Evolutionary conservation across 2,329 filamentous ascomycete species (phyloP).

Genomic region (Microdochium paspali): DNA sequence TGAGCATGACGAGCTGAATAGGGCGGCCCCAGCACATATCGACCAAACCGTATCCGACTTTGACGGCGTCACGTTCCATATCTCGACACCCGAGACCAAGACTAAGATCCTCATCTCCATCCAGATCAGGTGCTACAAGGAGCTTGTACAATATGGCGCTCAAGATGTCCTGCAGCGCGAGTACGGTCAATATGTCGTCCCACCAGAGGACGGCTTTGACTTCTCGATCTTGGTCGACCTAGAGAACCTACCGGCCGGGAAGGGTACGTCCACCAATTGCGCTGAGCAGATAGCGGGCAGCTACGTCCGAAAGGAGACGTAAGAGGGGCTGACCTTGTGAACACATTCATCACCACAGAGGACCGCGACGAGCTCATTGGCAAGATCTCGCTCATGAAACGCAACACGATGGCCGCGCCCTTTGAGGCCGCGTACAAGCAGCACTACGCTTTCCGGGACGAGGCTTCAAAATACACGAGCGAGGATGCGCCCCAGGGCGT

Average conservation of each 20-base stretch:
- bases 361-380: conserved; percentile 77
- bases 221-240: conserved; percentile 90
- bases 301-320: background rate
- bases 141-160: conserved; percentile 88
- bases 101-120: conserved; percentile 92
- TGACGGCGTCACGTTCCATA: conserved; percentile 96
- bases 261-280: conserved; percentile 40
- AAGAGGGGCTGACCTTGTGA: background rate
- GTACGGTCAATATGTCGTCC: conserved; percentile 85
- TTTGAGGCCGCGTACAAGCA: conserved; percentile 97
- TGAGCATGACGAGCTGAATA: conserved; percentile 25
- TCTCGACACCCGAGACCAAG: conserved; percentile 91
- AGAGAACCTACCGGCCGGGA: conserved; percentile 72
- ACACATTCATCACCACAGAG: no score
- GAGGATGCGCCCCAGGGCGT: conserved; percentile 91
- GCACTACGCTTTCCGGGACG: conserved; percentile 76
- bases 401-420: conserved; percentile 96
- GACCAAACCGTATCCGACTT: conserved; percentile 99
- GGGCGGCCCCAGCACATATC: conserved; percentile 77
- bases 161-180: conserved; percentile 86
- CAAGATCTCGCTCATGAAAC: conserved; percentile 85
- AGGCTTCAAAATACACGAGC: conserved; percentile 84
- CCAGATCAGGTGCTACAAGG: conserved; percentile 87
- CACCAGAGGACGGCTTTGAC: conserved; percentile 85
- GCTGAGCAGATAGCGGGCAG: background rate